Evolutionary conservation across 345 rosid genomes (phyloP).

Genomic region (Aegle marmelos): DNA sequence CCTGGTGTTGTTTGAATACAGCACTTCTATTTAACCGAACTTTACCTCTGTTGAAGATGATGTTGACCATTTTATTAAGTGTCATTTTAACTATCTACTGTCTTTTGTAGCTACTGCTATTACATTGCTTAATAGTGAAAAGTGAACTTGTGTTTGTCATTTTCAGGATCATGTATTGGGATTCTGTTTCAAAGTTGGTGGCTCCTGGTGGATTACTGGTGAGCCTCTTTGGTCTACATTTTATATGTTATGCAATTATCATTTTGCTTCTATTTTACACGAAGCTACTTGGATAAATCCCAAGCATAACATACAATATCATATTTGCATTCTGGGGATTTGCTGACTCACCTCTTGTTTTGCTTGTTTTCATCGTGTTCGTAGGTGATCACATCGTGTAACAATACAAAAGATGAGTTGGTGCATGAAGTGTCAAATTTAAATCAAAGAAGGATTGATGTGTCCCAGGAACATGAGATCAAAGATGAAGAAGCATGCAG

Average conservation of each 20-base stretch:
- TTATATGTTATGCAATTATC: background rate
- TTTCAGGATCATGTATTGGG: constrained; percentile 90
- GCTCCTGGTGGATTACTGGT: constrained; percentile 82
- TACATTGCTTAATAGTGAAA: background rate
- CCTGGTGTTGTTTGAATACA: background rate
- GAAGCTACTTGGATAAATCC: background rate
- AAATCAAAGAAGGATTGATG: constrained; percentile 43
- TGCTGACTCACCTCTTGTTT: background rate
- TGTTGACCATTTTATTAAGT: background rate
- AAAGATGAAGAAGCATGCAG: constrained; percentile 42
- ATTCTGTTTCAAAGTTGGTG: constrained; percentile 80
- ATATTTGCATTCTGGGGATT: background rate
- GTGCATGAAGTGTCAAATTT: constrained; percentile 72
- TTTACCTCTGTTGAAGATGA: background rate
- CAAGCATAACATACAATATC: background rate
- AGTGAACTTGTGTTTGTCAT: background rate
- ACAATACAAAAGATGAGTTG: constrained; percentile 84
- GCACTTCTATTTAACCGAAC: background rate
- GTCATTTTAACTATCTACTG: background rate
- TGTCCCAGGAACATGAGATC: constrained; percentile 28
- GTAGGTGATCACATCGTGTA: constrained; percentile 88
- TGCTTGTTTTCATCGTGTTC: background rate
- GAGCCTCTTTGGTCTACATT: constrained; percentile 19
- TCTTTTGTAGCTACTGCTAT: background rate
- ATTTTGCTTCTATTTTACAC: background rate